Evolutionary conservation across 139 green algal genomes (phyloP), one percentile per base, ranked within the genome.

Genomic region (Pleodorina starrii): DNA sequence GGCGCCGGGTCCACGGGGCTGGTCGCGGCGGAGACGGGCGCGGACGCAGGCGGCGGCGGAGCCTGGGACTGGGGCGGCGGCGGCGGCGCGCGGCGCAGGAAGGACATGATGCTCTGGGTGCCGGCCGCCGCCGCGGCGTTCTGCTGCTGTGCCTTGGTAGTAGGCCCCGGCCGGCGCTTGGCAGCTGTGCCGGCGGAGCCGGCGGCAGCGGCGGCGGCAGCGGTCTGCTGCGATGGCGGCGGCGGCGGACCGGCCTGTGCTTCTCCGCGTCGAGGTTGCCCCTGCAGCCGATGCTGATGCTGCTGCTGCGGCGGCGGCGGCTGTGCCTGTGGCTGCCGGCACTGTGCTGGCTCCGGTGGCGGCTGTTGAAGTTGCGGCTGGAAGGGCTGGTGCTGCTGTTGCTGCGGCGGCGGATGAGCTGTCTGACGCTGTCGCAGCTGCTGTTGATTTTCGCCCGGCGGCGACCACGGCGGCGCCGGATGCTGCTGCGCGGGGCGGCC

Each of bases 81-180:
- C 50, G 21, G 32, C 46, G 17, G 36, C 17, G 54, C 16, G 0
- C 78, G 51, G 2, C 6, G 36, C 6, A 85, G 36, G 51, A 85
- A 85, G 35, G 78, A 85, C 36, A 73, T 5, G 17, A 85, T 82
- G 51, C 32, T 72, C 19, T 66, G 32, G 32, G n/a, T 51, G n/a
- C 50, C 50, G 19, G 46, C 5, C 1, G 44, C 75, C 27, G 69
- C 38, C 16, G 69, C 16, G 38, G 36, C 69, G 38, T 12, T 42
- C 32, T 75, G 66, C 32, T 42, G 66, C 66, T 75, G 66, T 19
- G 73, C 43, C 32, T 17, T 25, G 6, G 42, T 42, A 7, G 68
- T 21, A 5, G 68, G 16, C 35, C 16, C 14, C 7, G 40, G 21
- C 7, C 74, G 43, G 44, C 74, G 7, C 44, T 82, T 42, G 40